A percentile compares a stretch with the other conserved stretches of the same genome.
Conservation (phyloP, 2,329 filamentous ascomycete genomes). For the Pestalotiopsis sp. region DNA sequence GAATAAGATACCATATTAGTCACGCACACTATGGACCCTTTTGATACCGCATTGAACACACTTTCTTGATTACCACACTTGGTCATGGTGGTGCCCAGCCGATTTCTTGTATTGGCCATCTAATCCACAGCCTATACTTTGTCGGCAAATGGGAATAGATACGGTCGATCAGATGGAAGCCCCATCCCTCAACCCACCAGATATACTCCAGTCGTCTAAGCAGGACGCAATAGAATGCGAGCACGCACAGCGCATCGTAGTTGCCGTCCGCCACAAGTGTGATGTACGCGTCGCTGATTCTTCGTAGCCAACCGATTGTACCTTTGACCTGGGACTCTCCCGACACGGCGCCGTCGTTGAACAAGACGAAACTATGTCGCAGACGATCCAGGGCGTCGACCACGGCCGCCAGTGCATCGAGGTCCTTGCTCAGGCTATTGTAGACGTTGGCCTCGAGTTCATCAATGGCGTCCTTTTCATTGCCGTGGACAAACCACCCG, state of each 20-base stretch:
- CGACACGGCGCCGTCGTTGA: background rate
- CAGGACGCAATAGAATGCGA: constrained; percentile 5
- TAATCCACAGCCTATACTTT: constrained; percentile 2
- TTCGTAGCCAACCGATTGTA: background rate
- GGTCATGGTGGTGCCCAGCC: constrained; percentile 3
- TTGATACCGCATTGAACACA: too few relatives aligned
- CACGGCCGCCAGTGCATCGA: background rate
- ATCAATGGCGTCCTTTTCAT: background rate
- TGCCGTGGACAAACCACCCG: background rate
- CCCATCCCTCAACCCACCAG: constrained; percentile 11
- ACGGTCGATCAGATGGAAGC: background rate
- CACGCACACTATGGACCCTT: too few relatives aligned
- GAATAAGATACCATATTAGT: too few relatives aligned
- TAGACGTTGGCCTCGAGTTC: background rate
- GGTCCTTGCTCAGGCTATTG: background rate
- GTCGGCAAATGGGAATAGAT: background rate
- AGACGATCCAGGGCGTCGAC: background rate
- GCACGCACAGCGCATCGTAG: constrained; percentile 1
- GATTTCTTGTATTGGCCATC: constrained; percentile 8
- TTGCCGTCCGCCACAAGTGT: background rate
- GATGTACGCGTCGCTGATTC: background rate
- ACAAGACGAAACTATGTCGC: background rate
- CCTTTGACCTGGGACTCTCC: background rate
- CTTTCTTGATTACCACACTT: too few relatives aligned
- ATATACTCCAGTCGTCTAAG: background rate